Base-by-base conservation (phyloP, 2,329 filamentous ascomycete genomes). In the Fusarium sp. region DNA sequence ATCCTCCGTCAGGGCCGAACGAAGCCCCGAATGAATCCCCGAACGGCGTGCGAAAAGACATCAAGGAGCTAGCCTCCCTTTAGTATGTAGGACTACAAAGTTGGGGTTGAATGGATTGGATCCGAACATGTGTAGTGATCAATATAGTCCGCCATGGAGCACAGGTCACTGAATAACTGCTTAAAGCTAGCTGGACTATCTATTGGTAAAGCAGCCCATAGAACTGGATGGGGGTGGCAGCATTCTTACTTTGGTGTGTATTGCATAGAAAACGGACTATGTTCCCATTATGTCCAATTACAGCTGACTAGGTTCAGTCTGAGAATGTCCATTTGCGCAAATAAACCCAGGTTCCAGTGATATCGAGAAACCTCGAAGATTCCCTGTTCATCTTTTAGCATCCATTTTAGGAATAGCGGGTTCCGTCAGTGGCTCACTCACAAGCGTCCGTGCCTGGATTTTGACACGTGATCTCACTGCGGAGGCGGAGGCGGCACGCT, bases 361-460 rank as follows among this genome's bases (percentile, higher is more conserved):
- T 6, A 53, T 31, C 11, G 17, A 53, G 49, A 29, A 53, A 53
- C 17, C n/a, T 42, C 10, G 7, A 42, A 10, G 17, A 11, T 51
- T 29, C 46, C 10, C 17, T 17, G 22, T 46, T 27, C 22, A 27
- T 46, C 22, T 16, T 22, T 24, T 24, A 44, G 44, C 24, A 49
- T 49, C 49, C 27, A 12, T 53, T 33, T 53, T 31, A 31, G 49
- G 49, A 31, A 33, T 53, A 53, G 49, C 49, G 59, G 55, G 33
- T 29, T 24, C 46, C 42, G 42, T 66, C 61, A 60, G 22, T 63
- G 53, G 57, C 42, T 70, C 8, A 36, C 59, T 38, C 57, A 38
- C 49, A 70, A 62, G 66, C 49, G 53, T 36, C 35, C 6, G 22
- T 42, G 42, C 17, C 56, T 59, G 56, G 8, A 44, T 46, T 29